Base-by-base conservation (phyloP, 2,329 filamentous ascomycete species). In the Celoporthe dispersa region DNA sequence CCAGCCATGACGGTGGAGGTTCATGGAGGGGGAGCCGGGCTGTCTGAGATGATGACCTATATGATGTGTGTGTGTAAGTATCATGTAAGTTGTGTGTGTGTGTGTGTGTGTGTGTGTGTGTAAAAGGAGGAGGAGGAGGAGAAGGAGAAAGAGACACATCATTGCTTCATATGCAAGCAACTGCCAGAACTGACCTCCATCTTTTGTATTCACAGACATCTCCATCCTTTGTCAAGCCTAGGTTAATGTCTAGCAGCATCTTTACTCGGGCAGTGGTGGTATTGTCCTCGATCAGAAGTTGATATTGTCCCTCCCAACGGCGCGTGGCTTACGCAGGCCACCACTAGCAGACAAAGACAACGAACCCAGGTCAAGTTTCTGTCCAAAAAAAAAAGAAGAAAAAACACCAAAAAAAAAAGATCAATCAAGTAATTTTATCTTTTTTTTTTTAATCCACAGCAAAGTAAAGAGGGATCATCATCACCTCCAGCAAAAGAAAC, bases 221-320 rank as follows among this genome's bases (percentile, higher is more conserved):
- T 11, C 14, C 37, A 12, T 41, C 39, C 65, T 68, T 68, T 68
- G 65, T 68, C 19, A 8, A 11, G 19, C 7, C 37, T 28, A 7
- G 4, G 44, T 57, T 7, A 55, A 65, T 62, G 48, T 55, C 25
- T 68, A 65, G 61, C 59, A 37, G 14, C n/a, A 48, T n/a, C 19
- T 16, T n/a, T 3, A 14, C 2, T 16, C 6, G 59, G 59, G 22
- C 41, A 4, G 4, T 37, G 33, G 31, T 68, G 22, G 33, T 68
- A 68, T 70, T 70, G 66, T 68, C 25, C 65, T 67, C 28, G 7
- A 8, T 16, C 55, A 61, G 31, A 25, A 33, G 61, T 35, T 37
- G 33, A 19, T 57, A 51, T 68, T 70, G 55, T 35, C 37, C 44
- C 41, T 48, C n/a, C 59, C 22, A 12, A 11, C 33, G 51, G 60